Base-by-base conservation (phyloP, 805 yeast genomes). In the Metschnikowia noctiluminum region DNA sequence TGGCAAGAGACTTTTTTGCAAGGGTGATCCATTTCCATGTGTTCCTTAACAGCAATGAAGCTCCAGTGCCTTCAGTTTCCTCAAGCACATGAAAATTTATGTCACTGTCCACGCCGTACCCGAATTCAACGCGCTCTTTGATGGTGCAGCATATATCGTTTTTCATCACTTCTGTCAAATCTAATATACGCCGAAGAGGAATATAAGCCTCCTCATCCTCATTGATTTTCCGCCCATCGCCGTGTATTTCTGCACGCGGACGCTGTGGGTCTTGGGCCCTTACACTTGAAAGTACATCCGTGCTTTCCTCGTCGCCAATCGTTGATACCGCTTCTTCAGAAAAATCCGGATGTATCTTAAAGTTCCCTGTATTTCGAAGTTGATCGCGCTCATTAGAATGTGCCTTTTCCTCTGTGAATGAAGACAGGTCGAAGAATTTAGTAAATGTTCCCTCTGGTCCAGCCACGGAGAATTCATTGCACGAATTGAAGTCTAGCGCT, bases 1-100 rank as follows among this genome's bases (percentile, higher is more conserved):
- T 79, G 15, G 76, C 77, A 4, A 82, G 81, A 1, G 87, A 76
- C 38, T 79, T 80, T 46, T 80, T 77, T 0, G 95, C 89, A 43
- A 87, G 79, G 1, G 81, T 79, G 31, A 92, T 68, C 98, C 98
- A 92, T 61, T 85, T 83, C 98, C 98, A 92, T 0, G 96, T 85
- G 57, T 88, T 85, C 52, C 85, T 72, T 43, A 85, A 69, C 47
- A 65, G 64, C 37, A 64, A 49, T 53, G 80, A 86, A 40, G 82
- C 80, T 44, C 78, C 78, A 26, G 81, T 63, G 1, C 74, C 68
- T 46, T 73, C 76, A 32, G 81, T 62, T 28, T 70, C 71, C 52
- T 80, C 88, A 35, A 83, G 68, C 27, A 87, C 71, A 14, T 76
- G 73, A 38, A 85, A 77, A 50, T 91, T 91, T 28, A 67, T 69